Conservation (phyloP, 2,329 filamentous ascomycete genomes). For the Aspergillus fumigatus region DNA sequence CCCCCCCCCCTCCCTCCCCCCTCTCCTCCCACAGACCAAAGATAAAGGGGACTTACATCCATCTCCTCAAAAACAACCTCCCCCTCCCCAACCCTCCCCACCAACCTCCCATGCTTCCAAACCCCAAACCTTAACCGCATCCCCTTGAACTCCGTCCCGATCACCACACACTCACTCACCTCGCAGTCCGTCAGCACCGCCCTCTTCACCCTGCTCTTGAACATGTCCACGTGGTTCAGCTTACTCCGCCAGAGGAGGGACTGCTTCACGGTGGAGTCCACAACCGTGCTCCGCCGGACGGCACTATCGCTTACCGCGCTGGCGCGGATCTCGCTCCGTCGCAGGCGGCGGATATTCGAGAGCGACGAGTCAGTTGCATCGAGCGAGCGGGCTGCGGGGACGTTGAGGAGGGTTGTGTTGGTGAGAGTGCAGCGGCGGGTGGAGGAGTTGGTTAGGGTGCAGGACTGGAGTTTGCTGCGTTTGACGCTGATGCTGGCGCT, state of each 20-base stretch:
- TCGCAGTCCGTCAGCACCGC: constrained; percentile 17
- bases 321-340: constrained; percentile 14
- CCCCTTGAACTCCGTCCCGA: constrained; percentile 16
- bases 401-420: constrained; percentile 14
- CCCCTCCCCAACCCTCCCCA: constrained; percentile 14
- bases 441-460: constrained; percentile 11
- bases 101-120: constrained; percentile 22
- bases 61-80: constrained; percentile 11
- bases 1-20: no score
- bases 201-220: constrained; percentile 9
- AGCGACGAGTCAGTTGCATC: constrained; percentile 12
- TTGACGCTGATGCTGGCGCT: constrained; percentile 8
- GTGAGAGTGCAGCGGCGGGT: constrained; percentile 10
- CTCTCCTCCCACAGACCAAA: not conserved
- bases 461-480: constrained; percentile 14
- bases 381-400: constrained; percentile 6
- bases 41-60: constrained; percentile 5
- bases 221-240: constrained; percentile 7
- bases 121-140: constrained; percentile 22
- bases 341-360: constrained; percentile 6
- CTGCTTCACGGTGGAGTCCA: constrained; percentile 10
- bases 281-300: constrained; percentile 9
- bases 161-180: constrained; percentile 18
- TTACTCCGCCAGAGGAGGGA: constrained; percentile 12
- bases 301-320: constrained; percentile 12